A percentile compares a stretch with the other conserved stretches of the same genome.
Evolutionary conservation across 257 asterid genomes (phyloP).

Genomic region (Solanum bukasovii): DNA sequence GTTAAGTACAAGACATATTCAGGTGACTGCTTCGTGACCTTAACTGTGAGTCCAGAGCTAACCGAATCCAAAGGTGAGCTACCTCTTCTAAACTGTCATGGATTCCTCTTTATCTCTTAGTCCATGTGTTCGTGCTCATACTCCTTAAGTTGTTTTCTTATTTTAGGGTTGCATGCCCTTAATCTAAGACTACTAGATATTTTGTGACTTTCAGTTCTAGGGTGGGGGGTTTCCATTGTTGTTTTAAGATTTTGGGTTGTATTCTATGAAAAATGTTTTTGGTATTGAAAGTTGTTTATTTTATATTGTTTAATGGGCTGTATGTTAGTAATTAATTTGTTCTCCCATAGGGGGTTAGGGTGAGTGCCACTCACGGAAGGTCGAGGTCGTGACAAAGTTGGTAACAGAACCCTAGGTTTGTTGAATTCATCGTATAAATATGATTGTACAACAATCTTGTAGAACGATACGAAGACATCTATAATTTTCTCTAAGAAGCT

Average conservation of each 20-base stretch:
- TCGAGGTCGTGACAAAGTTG: neutral
- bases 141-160: neutral
- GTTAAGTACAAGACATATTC: neutral
- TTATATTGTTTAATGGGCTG: no score
- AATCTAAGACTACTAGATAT: neutral
- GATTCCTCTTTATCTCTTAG: neutral
- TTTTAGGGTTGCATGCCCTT: neutral
- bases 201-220: neutral
- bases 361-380: neutral
- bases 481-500: neutral
- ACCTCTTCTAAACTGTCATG: neutral
- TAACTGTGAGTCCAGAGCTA: neutral
- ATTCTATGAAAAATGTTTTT: no score
- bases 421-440: no score
- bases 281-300: no score
- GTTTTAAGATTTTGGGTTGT: neutral
- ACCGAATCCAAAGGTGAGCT: neutral
- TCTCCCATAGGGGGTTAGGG: neutral
- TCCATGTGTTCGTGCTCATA: neutral
- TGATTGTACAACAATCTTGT: neutral
- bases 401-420: neutral
- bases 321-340: neutral
- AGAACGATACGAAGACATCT: no score
- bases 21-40: neutral
- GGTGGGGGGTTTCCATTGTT: neutral